These are phyloP conservation scores for Cryptococcus neoformans DNA, from an alignment of 1,284 basidiomycete species.

Conservation along the genomic window DNA sequence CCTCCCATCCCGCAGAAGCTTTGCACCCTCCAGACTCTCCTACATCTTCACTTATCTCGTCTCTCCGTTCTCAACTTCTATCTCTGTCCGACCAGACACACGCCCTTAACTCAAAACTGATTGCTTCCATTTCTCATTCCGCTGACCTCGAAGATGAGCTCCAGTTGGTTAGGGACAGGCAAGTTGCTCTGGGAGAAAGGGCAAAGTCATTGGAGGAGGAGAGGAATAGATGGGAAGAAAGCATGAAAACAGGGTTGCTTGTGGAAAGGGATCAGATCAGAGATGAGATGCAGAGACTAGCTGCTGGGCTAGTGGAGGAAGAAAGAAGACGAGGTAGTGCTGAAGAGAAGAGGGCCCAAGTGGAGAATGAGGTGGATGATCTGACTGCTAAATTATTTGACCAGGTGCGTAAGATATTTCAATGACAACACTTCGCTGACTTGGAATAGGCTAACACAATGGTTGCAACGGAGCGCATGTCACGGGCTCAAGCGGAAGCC, in stretches of 20 bases:
- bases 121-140: conserved; percentile 84
- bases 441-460: conserved; percentile 71
- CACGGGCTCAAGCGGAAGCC: conserved; percentile 69
- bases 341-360: conserved; percentile 68
- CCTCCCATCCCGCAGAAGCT: conserved; percentile 26
- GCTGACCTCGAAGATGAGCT: conserved; percentile 91
- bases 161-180: conserved; percentile 54
- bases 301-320: conserved; percentile 92
- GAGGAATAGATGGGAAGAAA: conserved; percentile 51
- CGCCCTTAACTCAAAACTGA: conserved; percentile 87
- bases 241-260: conserved; percentile 67
- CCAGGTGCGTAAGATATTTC: conserved; percentile 47
- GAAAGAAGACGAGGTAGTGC: conserved; percentile 86
- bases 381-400: conserved; percentile 82
- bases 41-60: conserved; percentile 59
- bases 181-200: conserved; percentile 59
- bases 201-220: conserved; percentile 65
- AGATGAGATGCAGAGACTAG: conserved; percentile 84
- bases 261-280: conserved; percentile 92
- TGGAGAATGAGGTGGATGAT: conserved; percentile 90
- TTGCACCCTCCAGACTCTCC: conserved; percentile 47
- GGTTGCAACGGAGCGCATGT: conserved; percentile 86
- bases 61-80: conserved; percentile 73
- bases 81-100: conserved; percentile 87
- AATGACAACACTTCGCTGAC: conserved; percentile 2